Conservation (phyloP, 2,329 filamentous ascomycete genomes). For the Fusarium longipes region DNA sequence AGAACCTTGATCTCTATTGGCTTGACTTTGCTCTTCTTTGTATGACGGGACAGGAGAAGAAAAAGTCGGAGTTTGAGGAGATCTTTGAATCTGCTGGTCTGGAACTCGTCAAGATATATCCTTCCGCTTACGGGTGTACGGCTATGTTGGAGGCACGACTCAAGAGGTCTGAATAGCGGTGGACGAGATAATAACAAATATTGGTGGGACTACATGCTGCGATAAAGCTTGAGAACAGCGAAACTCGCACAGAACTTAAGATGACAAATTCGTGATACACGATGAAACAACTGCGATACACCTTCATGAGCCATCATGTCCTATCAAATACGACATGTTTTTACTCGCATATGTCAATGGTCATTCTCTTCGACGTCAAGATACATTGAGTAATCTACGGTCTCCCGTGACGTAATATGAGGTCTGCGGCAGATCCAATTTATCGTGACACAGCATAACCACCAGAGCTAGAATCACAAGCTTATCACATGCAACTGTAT, state of each 20-base stretch:
- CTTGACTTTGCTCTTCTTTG: slow-evolving; percentile 48
- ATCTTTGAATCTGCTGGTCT: slow-evolving; percentile 49
- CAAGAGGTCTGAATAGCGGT: slow-evolving; percentile 10
- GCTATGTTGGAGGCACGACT: slow-evolving; percentile 50
- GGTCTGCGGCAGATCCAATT: not conserved
- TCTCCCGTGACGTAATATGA: not conserved
- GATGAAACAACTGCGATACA: not conserved
- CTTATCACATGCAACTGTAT: not conserved
- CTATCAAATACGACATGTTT: not conserved
- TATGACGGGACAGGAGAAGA: slow-evolving; percentile 51
- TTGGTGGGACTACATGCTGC: too few species aligned
- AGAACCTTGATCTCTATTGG: slow-evolving; percentile 48
- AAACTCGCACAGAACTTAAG: not conserved
- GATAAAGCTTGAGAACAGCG: too few species aligned
- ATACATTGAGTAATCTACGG: not conserved
- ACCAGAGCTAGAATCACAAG: not conserved
- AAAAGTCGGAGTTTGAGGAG: slow-evolving; percentile 44
- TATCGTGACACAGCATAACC: not conserved
- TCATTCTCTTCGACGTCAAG: not conserved
- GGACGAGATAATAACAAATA: not conserved
- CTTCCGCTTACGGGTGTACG: slow-evolving; percentile 47
- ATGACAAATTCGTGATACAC: not conserved
- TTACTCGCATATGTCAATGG: too few species aligned
- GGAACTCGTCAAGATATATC: slow-evolving; percentile 50
- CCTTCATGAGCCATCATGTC: not conserved